Percentiles rank a stretch among this genome's conserved stretches.
These are phyloP conservation scores for Lachnellula hyalina DNA, from an alignment of 2,329 filamentous ascomycete genomes.

Conservation along the genomic window DNA sequence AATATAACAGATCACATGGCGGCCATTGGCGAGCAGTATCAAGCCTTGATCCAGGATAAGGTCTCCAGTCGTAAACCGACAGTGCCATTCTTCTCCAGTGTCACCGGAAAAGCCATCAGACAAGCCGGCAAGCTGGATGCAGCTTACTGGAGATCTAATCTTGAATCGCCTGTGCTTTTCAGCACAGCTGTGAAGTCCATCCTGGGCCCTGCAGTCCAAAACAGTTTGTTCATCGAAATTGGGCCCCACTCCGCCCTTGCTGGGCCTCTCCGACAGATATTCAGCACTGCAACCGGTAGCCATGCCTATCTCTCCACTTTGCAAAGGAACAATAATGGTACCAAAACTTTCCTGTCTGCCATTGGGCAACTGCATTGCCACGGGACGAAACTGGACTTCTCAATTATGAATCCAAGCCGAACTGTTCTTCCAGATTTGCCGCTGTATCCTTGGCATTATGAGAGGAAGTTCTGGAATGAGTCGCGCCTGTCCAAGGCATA, in stretches of 20 bases:
- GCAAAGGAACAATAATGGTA: slow-evolving; percentile 4
- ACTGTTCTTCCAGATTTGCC: slow-evolving; percentile 42
- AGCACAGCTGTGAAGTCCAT: slow-evolving; percentile 6
- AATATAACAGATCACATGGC: slow-evolving; percentile 29
- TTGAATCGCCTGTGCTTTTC: slow-evolving; percentile 14
- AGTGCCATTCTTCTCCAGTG: slow-evolving; percentile 14
- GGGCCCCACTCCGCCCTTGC: slow-evolving; percentile 20
- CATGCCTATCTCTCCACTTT: slow-evolving; percentile 9
- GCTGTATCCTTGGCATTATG: slow-evolving; percentile 48
- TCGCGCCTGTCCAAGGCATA: slow-evolving; percentile 44
- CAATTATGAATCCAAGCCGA: slow-evolving; percentile 31
- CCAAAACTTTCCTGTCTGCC: slow-evolving; percentile 2
- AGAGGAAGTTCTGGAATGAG: slow-evolving; percentile 47
- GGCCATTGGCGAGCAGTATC: slow-evolving; percentile 19
- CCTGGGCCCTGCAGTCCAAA: background rate
- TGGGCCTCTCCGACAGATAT: slow-evolving; percentile 21
- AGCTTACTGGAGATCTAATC: slow-evolving; percentile 37
- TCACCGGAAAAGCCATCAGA: slow-evolving; percentile 5
- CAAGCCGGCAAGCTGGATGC: slow-evolving; percentile 1
- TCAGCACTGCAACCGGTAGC: slow-evolving; percentile 1
- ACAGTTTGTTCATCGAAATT: slow-evolving; percentile 20
- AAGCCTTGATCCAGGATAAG: background rate
- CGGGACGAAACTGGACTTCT: slow-evolving; percentile 3
- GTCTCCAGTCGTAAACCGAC: background rate
- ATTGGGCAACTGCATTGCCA: slow-evolving; percentile 7